Conservation (phyloP, 306 rosid genomes). For the barrel medic (Medicago truncatula) region DNA sequence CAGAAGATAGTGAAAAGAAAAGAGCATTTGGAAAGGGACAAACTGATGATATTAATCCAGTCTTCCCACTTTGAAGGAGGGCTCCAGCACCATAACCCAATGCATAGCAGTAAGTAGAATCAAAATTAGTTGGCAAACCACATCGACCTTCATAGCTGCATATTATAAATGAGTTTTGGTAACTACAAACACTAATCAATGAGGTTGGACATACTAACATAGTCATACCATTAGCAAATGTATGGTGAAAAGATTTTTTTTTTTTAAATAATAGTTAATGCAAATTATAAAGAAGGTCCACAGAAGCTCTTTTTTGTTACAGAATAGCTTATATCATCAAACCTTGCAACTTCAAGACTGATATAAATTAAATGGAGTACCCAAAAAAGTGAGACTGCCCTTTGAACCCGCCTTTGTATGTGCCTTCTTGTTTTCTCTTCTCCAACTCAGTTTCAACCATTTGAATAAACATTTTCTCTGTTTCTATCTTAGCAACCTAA, state of each 20-base stretch:
- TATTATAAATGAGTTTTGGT: conserved; percentile 18
- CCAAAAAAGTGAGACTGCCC: conserved; percentile 99
- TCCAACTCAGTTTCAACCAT: conserved; percentile 97
- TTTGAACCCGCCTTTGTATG: conserved; percentile 62
- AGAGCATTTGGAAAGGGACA: conserved; percentile 43
- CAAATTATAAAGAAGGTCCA: conserved; percentile 10
- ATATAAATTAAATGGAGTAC: conserved; percentile 51
- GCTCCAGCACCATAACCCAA: conserved; percentile 97
- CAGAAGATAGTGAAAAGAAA: conserved; percentile 2
- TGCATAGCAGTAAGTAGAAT: conserved; percentile 91
- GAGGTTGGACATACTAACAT: conserved; percentile 28
- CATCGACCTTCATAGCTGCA: conserved; percentile 98
- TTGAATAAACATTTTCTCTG: conserved; percentile 98
- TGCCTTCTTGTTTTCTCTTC: conserved; percentile 83
- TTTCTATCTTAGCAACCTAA: conserved; percentile 97
- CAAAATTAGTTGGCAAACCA: conserved; percentile 96
- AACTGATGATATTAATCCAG: conserved; percentile 96
- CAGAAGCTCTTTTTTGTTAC: neutral
- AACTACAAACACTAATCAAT: conserved; percentile 34
- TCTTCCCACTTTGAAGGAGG: conserved; percentile 87
- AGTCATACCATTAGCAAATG: conserved; percentile 14
- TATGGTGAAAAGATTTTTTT: conserved; percentile 6
- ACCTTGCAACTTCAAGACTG: conserved; percentile 35
- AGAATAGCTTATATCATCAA: conserved; percentile 21
- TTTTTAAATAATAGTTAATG: neutral